These are phyloP conservation scores for Hypoxylon crocopeplum DNA, from an alignment of 495 filamentous ascomycete species.

Conservation along the genomic window DNA sequence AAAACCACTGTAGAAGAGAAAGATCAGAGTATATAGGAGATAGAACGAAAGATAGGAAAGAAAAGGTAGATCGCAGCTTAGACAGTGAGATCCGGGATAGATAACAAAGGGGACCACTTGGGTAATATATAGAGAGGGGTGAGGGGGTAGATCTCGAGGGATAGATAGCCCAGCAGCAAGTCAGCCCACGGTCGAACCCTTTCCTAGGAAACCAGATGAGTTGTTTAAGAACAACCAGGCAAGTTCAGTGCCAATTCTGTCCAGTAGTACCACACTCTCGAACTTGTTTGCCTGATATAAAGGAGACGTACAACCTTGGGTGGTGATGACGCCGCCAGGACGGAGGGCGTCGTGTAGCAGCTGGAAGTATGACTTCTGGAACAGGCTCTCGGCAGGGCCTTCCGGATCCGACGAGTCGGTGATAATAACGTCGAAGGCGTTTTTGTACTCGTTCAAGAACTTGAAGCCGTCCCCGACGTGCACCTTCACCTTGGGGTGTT, in stretches of 20 bases:
- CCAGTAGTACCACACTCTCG: constrained; percentile 30
- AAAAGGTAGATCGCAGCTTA: constrained; percentile 8
- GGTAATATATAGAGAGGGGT: constrained; percentile 23
- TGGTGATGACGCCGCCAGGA: constrained; percentile 98
- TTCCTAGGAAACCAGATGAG: constrained; percentile 17
- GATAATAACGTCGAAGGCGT: constrained; percentile 99
- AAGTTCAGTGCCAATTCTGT: constrained; percentile 35
- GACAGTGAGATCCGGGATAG: not conserved
- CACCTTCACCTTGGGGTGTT: constrained; percentile 89
- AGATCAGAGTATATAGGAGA: not conserved
- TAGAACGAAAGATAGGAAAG: not conserved
- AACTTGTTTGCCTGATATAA: constrained; percentile 50
- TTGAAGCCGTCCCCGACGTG: constrained; percentile 98
- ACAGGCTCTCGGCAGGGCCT: constrained; percentile 92
- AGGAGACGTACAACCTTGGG: constrained; percentile 99
- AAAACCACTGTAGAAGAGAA: not conserved
- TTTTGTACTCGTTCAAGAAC: constrained; percentile 90
- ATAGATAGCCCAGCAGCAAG: constrained; percentile 16
- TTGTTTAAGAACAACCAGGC: constrained; percentile 41
- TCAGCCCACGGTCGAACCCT: constrained; percentile 34
- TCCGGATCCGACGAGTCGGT: constrained; percentile 98
- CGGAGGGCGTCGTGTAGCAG: constrained; percentile 85
- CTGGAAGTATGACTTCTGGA: constrained; percentile 99
- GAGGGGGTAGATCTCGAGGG: constrained; percentile 33
- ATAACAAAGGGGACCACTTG: not conserved